Conservation (phyloP, 495 filamentous ascomycete species). For the Daldinia loculata region DNA sequence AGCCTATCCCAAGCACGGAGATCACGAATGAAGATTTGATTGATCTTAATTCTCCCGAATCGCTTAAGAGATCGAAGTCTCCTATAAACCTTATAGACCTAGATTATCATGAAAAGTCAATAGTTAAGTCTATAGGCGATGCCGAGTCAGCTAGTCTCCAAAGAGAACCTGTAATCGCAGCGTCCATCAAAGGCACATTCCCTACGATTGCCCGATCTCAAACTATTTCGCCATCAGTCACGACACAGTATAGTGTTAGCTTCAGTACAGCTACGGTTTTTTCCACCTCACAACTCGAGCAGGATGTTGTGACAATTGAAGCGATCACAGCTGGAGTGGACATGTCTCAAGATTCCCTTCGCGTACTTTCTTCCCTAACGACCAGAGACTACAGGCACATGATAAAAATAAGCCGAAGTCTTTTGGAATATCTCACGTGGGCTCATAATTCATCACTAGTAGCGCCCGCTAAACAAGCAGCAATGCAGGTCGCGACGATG, state of each 20-base stretch:
- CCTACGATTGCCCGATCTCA: not conserved
- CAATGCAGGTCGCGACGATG: not conserved
- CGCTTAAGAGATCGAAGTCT: not conserved
- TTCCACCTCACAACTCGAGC: not conserved
- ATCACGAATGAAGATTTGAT: not conserved
- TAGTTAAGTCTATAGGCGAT: not conserved
- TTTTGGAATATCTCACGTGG: not conserved
- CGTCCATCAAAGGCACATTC: not conserved
- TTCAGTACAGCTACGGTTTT: not conserved
- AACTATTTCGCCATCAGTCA: not conserved
- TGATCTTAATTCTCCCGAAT: not conserved
- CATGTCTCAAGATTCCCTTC: conserved; percentile 18
- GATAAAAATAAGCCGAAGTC: not conserved
- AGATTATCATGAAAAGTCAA: not conserved
- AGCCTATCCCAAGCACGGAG: not conserved
- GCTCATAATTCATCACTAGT: not conserved
- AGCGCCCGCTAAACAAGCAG: not conserved
- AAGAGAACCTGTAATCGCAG: not conserved
- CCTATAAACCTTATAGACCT: not conserved
- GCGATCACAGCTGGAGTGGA: conserved; percentile 1
- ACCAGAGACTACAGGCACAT: conserved; percentile 9
- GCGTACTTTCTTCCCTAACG: conserved; percentile 16
- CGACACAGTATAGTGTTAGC: not conserved
- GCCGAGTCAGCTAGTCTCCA: not conserved
- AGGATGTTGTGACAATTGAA: conserved; percentile 1